Percentiles rank a stretch among this genome's conserved stretches.
phyloP scores from a whole-genome alignment of 108 stramenopile species.

The Discostella stelligeroides region DNA sequence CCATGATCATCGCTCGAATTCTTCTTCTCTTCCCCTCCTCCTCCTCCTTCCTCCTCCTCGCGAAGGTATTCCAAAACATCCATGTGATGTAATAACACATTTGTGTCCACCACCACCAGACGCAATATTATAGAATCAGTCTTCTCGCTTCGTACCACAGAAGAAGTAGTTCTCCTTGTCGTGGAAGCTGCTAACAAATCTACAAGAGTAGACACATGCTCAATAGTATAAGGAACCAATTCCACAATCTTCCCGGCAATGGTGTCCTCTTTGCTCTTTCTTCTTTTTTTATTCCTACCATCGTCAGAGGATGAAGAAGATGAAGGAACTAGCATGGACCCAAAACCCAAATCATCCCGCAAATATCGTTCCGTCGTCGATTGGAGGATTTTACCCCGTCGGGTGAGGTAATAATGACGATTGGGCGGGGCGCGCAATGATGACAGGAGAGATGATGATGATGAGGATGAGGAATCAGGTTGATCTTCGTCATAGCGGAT shows the following conservation, averaged over 20 bases:
- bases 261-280: constrained; percentile 20
- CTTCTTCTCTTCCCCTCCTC: constrained; percentile 5
- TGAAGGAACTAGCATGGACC: constrained; percentile 53
- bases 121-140: background rate
- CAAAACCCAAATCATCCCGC: constrained; percentile 85
- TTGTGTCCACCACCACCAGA: constrained; percentile 79
- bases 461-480: no score
- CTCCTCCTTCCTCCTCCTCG: constrained; percentile 8
- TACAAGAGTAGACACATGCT: constrained; percentile 43
- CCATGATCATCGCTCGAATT: background rate
- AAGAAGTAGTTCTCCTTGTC: constrained; percentile 18
- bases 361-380: constrained; percentile 77
- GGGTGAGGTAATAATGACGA: constrained; percentile 46
- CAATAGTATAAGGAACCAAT: constrained; percentile 62
- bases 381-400: constrained; percentile 80
- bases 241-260: constrained; percentile 58
- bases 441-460: no score
- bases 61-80: constrained; percentile 78
- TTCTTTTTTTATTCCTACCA: background rate
- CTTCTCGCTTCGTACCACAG: background rate
- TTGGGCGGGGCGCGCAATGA: constrained; percentile 30
- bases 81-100: constrained; percentile 84
- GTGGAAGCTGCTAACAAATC: constrained; percentile 23
- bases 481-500: background rate
- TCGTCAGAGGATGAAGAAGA: background rate